Evolutionary conservation across 768 basidiomycete genomes (phyloP).

Genomic region (Xerocomellus chrysenteron): DNA sequence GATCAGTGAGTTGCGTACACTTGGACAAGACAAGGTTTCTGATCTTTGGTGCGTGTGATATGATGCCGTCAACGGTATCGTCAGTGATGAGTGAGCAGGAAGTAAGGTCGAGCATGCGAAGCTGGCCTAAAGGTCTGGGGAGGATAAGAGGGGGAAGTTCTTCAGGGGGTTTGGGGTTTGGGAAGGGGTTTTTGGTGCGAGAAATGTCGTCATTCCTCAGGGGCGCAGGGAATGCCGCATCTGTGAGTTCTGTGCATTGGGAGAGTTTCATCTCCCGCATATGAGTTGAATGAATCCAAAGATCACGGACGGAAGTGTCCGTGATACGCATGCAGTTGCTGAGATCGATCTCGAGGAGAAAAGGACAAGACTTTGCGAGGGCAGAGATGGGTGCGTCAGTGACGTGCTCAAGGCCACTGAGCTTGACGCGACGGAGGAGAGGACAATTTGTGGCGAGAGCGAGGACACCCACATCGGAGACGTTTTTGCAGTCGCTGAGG

Average conservation of each 20-base stretch:
- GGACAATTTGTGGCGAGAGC: slow-evolving; percentile 75
- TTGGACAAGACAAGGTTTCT: slow-evolving; percentile 87
- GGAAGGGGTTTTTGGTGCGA: slow-evolving; percentile 44
- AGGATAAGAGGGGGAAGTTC: slow-evolving; percentile 66
- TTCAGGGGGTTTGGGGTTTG: slow-evolving; percentile 33
- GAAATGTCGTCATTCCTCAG: slow-evolving; percentile 39
- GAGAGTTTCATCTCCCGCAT: slow-evolving; percentile 92
- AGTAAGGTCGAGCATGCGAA: slow-evolving; percentile 92
- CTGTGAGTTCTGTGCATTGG: slow-evolving; percentile 74
- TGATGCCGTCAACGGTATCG: slow-evolving; percentile 77
- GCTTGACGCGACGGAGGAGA: slow-evolving; percentile 84
- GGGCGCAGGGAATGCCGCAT: slow-evolving; percentile 84
- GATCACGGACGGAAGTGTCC: slow-evolving; percentile 72
- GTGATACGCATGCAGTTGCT: slow-evolving; percentile 78
- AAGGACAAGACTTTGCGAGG: slow-evolving; percentile 75
- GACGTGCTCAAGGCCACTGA: slow-evolving; percentile 71
- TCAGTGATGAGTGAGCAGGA: slow-evolving; percentile 81
- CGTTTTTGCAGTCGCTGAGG: slow-evolving; percentile 74
- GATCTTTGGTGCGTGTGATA: slow-evolving; percentile 78
- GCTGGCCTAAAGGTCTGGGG: slow-evolving; percentile 68
- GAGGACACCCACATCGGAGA: slow-evolving; percentile 76
- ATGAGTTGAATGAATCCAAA: slow-evolving; percentile 77
- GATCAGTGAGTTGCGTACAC: slow-evolving; percentile 76
- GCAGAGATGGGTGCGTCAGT: slow-evolving; percentile 77
- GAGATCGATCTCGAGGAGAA: slow-evolving; percentile 93